Conservation (phyloP, 129 eudicot genomes). For the Cynara cardunculus region DNA sequence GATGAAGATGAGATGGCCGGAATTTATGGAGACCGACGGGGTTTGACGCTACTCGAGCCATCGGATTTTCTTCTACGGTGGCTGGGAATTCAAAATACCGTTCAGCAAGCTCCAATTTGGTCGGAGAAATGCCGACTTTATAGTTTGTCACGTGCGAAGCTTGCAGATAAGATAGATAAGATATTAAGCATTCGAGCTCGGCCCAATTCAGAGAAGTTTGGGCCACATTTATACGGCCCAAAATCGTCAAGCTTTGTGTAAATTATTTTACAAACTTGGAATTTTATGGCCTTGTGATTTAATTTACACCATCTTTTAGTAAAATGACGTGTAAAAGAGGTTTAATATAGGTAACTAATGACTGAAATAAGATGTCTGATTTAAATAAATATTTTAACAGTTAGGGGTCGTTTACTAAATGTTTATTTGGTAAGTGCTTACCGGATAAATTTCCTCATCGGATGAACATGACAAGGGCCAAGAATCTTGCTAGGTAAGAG, state of each 20-base stretch:
- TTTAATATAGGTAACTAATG: too few species aligned
- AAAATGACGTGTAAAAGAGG: too few species aligned
- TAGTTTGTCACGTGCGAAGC: background rate
- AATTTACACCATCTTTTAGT: too few species aligned
- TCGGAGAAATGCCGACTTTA: background rate
- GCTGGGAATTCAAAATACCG: background rate
- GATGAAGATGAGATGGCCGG: constrained; percentile 29
- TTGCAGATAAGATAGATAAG: background rate
- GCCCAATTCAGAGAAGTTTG: constrained; percentile 1
- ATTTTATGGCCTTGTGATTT: too few species aligned
- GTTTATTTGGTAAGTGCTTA: too few species aligned
- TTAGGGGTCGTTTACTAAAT: too few species aligned
- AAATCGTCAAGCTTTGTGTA: background rate
- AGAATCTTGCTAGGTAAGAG: too few species aligned
- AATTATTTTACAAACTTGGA: too few species aligned
- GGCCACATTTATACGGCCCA: background rate
- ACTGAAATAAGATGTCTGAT: too few species aligned
- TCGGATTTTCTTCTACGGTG: constrained; percentile 15
- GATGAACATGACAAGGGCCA: too few species aligned
- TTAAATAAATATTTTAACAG: too few species aligned
- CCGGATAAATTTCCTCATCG: too few species aligned
- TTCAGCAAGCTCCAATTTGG: background rate
- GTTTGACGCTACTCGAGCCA: constrained; percentile 49
- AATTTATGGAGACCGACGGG: constrained; percentile 36
- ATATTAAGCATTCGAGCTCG: background rate